Percentiles rank a stretch among this genome's conserved stretches.
phyloP scores from a whole-genome alignment of 176 grass and related monocot species.

The Cenchrus americanus region DNA sequence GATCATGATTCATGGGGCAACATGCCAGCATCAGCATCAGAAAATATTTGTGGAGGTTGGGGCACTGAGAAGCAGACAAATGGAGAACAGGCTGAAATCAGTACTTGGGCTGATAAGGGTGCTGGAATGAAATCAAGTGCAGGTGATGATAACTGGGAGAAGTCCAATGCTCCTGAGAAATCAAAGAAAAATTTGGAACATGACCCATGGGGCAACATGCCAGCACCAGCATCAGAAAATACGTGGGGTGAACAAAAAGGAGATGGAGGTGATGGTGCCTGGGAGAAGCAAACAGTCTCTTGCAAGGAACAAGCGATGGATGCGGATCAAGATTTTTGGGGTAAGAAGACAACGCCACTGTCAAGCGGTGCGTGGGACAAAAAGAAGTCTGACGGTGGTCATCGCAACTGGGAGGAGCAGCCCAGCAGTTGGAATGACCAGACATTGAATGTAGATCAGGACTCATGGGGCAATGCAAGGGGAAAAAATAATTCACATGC shows the following conservation, averaged over 20 bases:
- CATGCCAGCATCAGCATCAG: background rate
- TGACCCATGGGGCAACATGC: constrained; percentile 24
- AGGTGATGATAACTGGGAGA: constrained; percentile 27
- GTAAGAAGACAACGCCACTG: constrained; percentile 2
- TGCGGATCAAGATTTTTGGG: constrained; percentile 23
- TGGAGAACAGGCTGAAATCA: constrained; percentile 36
- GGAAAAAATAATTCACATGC: constrained; percentile 11
- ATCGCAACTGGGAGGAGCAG: background rate
- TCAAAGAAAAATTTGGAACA: constrained; percentile 21
- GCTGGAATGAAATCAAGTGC: constrained; percentile 21
- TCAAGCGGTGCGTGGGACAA: constrained; percentile 22
- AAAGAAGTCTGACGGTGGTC: constrained; percentile 14
- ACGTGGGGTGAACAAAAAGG: constrained; percentile 26
- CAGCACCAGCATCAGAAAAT: constrained; percentile 24
- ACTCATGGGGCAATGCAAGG: constrained; percentile 1
- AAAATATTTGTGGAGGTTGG: constrained; percentile 46
- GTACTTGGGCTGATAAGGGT: constrained; percentile 45
- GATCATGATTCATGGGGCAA: constrained; percentile 31
- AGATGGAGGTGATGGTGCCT: constrained; percentile 29
- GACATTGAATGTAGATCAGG: constrained; percentile 22
- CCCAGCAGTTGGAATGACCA: constrained; percentile 16
- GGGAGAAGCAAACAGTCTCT: constrained; percentile 20
- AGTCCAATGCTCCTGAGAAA: background rate
- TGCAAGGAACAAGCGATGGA: constrained; percentile 15
- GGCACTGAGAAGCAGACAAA: constrained; percentile 44